Conservation (phyloP, 495 filamentous ascomycete species). For the Aspergillus cavernicola region DNA sequence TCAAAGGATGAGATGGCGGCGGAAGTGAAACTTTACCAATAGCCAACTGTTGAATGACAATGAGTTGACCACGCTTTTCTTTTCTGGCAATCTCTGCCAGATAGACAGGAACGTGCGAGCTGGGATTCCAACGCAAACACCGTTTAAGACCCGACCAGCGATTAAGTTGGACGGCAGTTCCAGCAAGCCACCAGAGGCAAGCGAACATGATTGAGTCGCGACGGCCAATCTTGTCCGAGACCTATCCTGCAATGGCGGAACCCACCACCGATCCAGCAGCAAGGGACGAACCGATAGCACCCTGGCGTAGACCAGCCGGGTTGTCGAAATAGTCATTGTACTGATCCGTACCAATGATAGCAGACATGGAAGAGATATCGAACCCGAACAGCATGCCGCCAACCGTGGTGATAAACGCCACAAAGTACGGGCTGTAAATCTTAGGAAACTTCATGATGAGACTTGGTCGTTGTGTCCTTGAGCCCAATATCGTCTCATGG, state of each 20-base stretch:
- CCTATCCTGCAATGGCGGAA: slow-evolving; percentile 51
- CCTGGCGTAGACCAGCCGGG: slow-evolving; percentile 49
- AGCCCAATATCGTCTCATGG: background rate
- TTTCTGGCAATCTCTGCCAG: slow-evolving; percentile 61
- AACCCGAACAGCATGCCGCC: slow-evolving; percentile 63
- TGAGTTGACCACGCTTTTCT: slow-evolving; percentile 57
- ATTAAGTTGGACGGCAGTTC: slow-evolving; percentile 61
- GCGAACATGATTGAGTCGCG: slow-evolving; percentile 57
- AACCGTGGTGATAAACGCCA: slow-evolving; percentile 58
- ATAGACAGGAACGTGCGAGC: slow-evolving; percentile 66
- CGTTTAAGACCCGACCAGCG: slow-evolving; percentile 60
- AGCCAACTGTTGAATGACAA: slow-evolving; percentile 64
- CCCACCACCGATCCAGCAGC: slow-evolving; percentile 62
- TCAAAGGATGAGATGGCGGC: background rate
- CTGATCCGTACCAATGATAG: slow-evolving; percentile 61
- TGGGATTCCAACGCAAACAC: slow-evolving; percentile 62
- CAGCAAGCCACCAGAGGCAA: slow-evolving; percentile 60
- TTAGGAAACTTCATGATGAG: slow-evolving; percentile 39
- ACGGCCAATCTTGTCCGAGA: slow-evolving; percentile 59
- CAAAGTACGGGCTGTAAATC: slow-evolving; percentile 59
- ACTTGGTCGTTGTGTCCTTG: background rate
- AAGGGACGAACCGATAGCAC: slow-evolving; percentile 52
- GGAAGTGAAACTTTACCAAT: slow-evolving; percentile 30
- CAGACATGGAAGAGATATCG: slow-evolving; percentile 63
- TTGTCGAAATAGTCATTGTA: slow-evolving; percentile 60